Base-by-base conservation (phyloP, 2,329 filamentous ascomycete species). In the Cercospora janseana region DNA sequence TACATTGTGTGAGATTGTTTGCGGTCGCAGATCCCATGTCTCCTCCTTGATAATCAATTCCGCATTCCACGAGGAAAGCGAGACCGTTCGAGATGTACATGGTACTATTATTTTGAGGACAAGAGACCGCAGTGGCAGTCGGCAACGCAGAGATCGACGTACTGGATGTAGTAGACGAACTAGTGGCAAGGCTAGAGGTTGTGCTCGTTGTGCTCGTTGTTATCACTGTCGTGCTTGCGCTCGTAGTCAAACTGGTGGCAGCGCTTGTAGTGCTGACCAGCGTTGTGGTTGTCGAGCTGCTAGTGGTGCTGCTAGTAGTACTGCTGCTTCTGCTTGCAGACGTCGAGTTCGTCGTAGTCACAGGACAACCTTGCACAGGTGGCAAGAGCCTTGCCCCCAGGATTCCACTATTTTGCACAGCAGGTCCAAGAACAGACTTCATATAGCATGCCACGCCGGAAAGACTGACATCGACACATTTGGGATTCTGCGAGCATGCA, bases 381-480 rank as follows among this genome's bases (percentile, higher is more conserved):
- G 51, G 50, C 24, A 63, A 43, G 24, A 67, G 38, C 42, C 57
- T 63, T 5, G 65, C 65, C 24, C 65, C 65, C 52, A 51, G 57
- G 29, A 67, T 28, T 4, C 40, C 51, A 12, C 29, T 50, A 28
- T 57, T 55, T n/a, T 54, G 46, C 12, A 61, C 38, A 7, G 55
- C 38, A 12, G 52, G 32, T 7, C 62, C 63, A 3, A 67, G 32
- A 7, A 45, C 54, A 16, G 49, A 60, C 60, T 68, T 68, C 52
- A 68, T 46, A 47, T 67, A 66, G 54, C 63, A 67, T 8, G 62
- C 62, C 13, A 52, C 23, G 2, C 67, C 66, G 7, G 63, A 63
- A 10, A 65, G 54, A 15, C 56, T 59, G 20, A 68, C 63, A 46
- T 66, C 63, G 7, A 67, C 61, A 54, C 67, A 69, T 31, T 59